phyloP scores from a whole-genome alignment of 306 rosid genomes.

The Glycyrrhiza uralensis region DNA sequence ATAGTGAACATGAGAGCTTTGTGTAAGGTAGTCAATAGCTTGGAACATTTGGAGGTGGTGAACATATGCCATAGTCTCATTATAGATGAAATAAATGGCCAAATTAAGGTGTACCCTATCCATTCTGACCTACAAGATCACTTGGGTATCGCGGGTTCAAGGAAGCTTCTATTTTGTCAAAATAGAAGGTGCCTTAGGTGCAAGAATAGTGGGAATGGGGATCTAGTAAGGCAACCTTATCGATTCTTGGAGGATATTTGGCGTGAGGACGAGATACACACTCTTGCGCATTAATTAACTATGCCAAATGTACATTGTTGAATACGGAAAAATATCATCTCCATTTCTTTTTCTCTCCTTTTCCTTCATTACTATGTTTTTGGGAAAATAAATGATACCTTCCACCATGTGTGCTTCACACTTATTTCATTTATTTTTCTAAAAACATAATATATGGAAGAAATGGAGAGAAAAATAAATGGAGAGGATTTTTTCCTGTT shows the following conservation, averaged over 20 bases:
- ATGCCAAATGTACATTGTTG: no score
- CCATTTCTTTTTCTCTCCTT: no score
- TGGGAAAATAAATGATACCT: no score
- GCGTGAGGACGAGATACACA: neutral
- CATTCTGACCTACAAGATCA: neutral
- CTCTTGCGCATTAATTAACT: conserved; percentile 2
- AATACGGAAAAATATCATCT: no score
- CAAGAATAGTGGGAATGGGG: neutral
- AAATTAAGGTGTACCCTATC: neutral
- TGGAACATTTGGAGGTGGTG: conserved; percentile 15
- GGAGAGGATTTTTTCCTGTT: no score
- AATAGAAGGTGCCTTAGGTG: neutral
- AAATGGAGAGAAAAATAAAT: no score
- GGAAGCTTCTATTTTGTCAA: neutral
- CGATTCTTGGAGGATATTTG: neutral
- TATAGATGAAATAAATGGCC: neutral
- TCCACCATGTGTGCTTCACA: no score
- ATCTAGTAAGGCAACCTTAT: no score
- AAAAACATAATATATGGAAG: no score
- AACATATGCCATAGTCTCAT: conserved; percentile 28
- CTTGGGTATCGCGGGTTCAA: neutral
- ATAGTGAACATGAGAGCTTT: conserved; percentile 19
- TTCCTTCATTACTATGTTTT: no score
- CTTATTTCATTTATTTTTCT: no score
- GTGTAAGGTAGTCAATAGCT: neutral